These are phyloP conservation scores for Parietaria judaica DNA, from an alignment of 306 rosid genomes.

Conservation along the genomic window DNA sequence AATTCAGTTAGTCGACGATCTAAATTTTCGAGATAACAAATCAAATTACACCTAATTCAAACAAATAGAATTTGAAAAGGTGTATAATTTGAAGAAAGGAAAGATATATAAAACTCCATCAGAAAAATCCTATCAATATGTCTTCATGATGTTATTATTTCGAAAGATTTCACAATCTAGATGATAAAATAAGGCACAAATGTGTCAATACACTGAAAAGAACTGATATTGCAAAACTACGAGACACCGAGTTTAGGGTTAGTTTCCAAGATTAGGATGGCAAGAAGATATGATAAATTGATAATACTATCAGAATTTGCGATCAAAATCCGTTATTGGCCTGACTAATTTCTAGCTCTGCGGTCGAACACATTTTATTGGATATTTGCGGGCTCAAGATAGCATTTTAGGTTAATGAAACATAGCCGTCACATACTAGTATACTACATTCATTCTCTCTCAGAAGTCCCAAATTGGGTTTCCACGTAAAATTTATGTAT, in stretches of 20 bases:
- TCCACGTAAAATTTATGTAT: too few relatives aligned
- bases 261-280: neutral
- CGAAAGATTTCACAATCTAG: too few relatives aligned
- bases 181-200: too few relatives aligned
- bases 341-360: too few relatives aligned
- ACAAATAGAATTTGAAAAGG: neutral
- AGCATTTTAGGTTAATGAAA: too few relatives aligned
- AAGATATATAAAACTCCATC: neutral
- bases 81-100: neutral
- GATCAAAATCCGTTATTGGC: too few relatives aligned
- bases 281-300: neutral
- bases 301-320: too few relatives aligned
- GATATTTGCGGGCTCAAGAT: too few relatives aligned
- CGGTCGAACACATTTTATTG: too few relatives aligned
- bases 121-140: too few relatives aligned
- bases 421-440: too few relatives aligned
- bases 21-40: neutral
- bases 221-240: neutral
- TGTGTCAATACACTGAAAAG: neutral
- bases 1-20: neutral
- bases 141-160: too few relatives aligned
- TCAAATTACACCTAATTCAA: neutral
- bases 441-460: neutral
- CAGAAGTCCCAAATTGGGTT: neutral
- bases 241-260: neutral